Evolutionary conservation across 2,329 filamentous ascomycete genomes (phyloP).

Genomic region (Hymenoscyphus occultus): DNA sequence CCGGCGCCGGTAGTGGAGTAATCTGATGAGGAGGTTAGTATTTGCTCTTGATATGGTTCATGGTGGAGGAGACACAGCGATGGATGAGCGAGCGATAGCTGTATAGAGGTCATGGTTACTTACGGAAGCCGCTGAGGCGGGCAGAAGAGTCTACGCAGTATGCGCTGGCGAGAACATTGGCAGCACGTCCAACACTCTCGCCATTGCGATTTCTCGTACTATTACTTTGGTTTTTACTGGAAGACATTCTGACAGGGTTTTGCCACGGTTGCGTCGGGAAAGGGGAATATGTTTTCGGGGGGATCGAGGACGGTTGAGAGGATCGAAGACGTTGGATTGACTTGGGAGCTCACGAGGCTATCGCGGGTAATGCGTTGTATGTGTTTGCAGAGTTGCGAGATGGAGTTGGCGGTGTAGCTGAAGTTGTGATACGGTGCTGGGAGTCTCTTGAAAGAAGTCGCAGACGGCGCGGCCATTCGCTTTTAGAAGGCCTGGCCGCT

Average conservation of each 20-base stretch:
- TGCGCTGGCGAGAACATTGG: conserved; percentile 85
- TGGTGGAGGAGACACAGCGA: neutral
- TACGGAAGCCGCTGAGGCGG: conserved; percentile 70
- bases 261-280: conserved; percentile 35
- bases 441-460: neutral
- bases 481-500: neutral
- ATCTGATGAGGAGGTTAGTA: conserved; percentile 40
- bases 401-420: conserved; percentile 18
- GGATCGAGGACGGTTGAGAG: neutral
- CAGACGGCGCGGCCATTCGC: neutral
- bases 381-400: neutral
- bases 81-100: neutral
- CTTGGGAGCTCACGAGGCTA: conserved; percentile 18
- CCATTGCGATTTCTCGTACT: conserved; percentile 76
- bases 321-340: conserved; percentile 12
- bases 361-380: conserved; percentile 16
- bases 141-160: conserved; percentile 76
- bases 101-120: neutral
- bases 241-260: conserved; percentile 34
- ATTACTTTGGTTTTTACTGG: conserved; percentile 35
- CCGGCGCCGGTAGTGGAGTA: conserved; percentile 91
- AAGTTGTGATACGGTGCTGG: neutral
- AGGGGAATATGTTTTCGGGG: conserved; percentile 12
- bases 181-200: conserved; percentile 52
- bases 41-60: neutral